These are phyloP conservation scores for Arabis alpina DNA, from an alignment of 345 rosid species.

Conservation along the genomic window DNA sequence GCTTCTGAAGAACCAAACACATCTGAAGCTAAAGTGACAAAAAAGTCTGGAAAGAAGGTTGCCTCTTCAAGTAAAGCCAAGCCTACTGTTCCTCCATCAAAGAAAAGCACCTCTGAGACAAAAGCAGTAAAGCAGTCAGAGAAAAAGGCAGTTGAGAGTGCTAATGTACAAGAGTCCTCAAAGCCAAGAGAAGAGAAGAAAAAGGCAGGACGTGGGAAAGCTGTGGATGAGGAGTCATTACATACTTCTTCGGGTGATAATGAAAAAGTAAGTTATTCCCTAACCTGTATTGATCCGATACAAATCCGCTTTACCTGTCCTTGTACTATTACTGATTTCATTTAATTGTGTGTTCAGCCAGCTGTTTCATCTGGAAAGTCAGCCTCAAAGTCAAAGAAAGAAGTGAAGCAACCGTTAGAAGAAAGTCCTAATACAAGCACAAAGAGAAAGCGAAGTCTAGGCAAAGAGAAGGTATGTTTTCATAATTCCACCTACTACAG, in stretches of 20 bases:
- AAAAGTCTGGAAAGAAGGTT: slow-evolving; percentile 49
- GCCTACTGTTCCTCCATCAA: slow-evolving; percentile 30
- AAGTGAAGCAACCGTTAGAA: slow-evolving; percentile 49
- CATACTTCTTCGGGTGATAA: slow-evolving; percentile 55
- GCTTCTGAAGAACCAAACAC: slow-evolving; percentile 56
- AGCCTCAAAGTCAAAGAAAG: slow-evolving; percentile 51
- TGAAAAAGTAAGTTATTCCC: slow-evolving; percentile 50
- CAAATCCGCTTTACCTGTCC: slow-evolving; percentile 11
- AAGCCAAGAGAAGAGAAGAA: slow-evolving; percentile 60
- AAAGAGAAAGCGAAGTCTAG: slow-evolving; percentile 66
- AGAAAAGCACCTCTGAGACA: slow-evolving; percentile 49
- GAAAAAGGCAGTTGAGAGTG: slow-evolving; percentile 57
- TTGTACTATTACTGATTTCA: slow-evolving; percentile 20
- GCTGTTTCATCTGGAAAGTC: slow-evolving; percentile 62
- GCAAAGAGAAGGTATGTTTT: slow-evolving; percentile 58
- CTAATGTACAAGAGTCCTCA: slow-evolving; percentile 54
- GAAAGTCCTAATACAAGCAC: slow-evolving; percentile 62
- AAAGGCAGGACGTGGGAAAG: slow-evolving; percentile 54
- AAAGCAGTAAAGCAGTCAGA: slow-evolving; percentile 52
- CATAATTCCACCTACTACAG: background rate
- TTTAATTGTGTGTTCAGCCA: slow-evolving; percentile 47
- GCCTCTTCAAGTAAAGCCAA: slow-evolving; percentile 52
- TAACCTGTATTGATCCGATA: slow-evolving; percentile 15
- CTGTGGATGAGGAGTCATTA: slow-evolving; percentile 45
- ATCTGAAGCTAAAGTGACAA: slow-evolving; percentile 55